A percentile compares a stretch with the other conserved stretches of the same genome.
These are phyloP conservation scores for Chlorella variabilis DNA, from an alignment of 163 green algal species.

Conservation along the genomic window DNA sequence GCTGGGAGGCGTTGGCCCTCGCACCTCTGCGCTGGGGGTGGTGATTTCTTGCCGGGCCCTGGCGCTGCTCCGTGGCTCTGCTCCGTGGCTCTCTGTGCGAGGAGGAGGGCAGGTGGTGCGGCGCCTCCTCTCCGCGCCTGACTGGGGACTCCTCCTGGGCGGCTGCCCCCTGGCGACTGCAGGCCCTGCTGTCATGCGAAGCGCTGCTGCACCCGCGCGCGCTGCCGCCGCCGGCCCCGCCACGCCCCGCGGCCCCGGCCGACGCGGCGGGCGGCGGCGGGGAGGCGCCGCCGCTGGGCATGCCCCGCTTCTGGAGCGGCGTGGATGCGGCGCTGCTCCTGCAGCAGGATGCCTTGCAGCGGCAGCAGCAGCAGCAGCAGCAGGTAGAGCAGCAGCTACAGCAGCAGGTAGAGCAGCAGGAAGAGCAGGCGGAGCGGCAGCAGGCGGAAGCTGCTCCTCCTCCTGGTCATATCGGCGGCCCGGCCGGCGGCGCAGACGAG, in stretches of 20 bases:
- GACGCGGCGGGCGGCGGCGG: neutral
- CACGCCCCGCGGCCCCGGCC: neutral
- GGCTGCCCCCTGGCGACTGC: no score
- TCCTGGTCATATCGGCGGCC: no score
- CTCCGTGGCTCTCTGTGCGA: no score
- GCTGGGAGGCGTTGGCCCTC: no score
- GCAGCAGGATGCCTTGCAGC: neutral
- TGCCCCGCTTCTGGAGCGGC: slow-evolving; percentile 43
- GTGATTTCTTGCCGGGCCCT: no score
- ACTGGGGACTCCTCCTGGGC: no score
- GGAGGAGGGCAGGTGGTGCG: no score
- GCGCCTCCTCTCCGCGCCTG: no score
- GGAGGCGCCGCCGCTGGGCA: slow-evolving; percentile 2
- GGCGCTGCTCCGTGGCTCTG: no score
- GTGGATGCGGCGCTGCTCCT: slow-evolving; percentile 25
- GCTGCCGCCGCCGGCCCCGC: slow-evolving; percentile 22
- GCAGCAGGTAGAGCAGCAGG: neutral
- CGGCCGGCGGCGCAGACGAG: neutral
- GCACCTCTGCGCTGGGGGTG: no score
- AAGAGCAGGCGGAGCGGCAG: neutral
- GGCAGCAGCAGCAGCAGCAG: neutral
- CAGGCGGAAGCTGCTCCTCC: neutral
- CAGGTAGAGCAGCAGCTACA: neutral
- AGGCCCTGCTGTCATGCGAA: slow-evolving; percentile 51
- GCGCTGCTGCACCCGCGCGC: slow-evolving; percentile 61